Percentiles rank a stretch among this genome's conserved stretches.
phyloP scores from a whole-genome alignment of 768 basidiomycete species.

The Amanita polypyramis region DNA sequence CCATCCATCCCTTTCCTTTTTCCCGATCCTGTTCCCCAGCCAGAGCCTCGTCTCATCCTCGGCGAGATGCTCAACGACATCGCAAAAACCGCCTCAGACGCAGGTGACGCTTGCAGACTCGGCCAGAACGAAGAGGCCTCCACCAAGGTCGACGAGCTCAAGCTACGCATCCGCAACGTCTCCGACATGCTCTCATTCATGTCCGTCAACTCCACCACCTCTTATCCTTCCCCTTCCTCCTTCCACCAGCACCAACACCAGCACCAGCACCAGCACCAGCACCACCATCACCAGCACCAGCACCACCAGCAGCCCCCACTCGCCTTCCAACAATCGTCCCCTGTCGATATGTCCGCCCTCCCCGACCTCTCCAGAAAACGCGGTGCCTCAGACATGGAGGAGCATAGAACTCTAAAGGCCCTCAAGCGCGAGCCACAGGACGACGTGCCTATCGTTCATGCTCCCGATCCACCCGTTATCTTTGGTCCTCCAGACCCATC shows the following conservation, averaged over 20 bases:
- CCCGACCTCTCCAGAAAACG: slow-evolving; percentile 33
- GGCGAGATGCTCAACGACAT: slow-evolving; percentile 45
- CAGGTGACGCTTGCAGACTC: slow-evolving; percentile 38
- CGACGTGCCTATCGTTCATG: slow-evolving; percentile 20
- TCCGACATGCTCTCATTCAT: slow-evolving; percentile 42
- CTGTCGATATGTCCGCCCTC: slow-evolving; percentile 18
- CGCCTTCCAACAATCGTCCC: slow-evolving; percentile 6
- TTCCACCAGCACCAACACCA: too few species aligned
- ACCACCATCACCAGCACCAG: too few species aligned
- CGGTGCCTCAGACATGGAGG: slow-evolving; percentile 32
- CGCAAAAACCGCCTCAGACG: slow-evolving; percentile 48
- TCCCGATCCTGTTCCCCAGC: slow-evolving; percentile 1
- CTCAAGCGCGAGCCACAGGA: slow-evolving; percentile 40
- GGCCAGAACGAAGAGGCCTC: slow-evolving; percentile 36
- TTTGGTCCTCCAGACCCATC: neutral
- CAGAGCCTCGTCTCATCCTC: slow-evolving; percentile 19
- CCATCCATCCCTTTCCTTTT: slow-evolving; percentile 8
- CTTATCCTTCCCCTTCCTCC: slow-evolving; percentile 11
- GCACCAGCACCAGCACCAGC: too few species aligned
- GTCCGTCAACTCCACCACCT: slow-evolving; percentile 18
- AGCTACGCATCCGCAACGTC: slow-evolving; percentile 40
- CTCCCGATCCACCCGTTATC: slow-evolving; percentile 5
- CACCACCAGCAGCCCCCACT: slow-evolving; percentile 2
- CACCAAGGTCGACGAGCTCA: slow-evolving; percentile 44
- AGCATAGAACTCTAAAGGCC: slow-evolving; percentile 32